phyloP scores from a whole-genome alignment of 2,329 filamentous ascomycete species.

The Annulohypoxylon truncatum region DNA sequence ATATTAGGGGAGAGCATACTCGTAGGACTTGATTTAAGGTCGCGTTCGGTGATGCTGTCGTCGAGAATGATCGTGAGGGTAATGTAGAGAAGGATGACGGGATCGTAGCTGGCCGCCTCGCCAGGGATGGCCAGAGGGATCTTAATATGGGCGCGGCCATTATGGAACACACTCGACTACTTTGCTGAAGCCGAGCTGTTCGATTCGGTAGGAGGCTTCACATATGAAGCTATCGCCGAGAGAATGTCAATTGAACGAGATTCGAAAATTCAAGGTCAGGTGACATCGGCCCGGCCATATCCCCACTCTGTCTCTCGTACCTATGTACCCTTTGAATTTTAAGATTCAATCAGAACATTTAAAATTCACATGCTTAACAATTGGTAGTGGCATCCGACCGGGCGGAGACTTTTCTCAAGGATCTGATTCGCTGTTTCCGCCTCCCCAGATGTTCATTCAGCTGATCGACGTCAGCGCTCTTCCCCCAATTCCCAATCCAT shows the following conservation, averaged over 20 bases:
- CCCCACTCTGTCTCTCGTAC: constrained; percentile 11
- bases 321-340: background rate
- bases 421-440: constrained; percentile 24
- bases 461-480: constrained; percentile 35
- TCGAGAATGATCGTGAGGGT: constrained; percentile 64
- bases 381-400: constrained; percentile 17
- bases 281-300: constrained; percentile 35
- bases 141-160: constrained; percentile 50
- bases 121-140: constrained; percentile 47
- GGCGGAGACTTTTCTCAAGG: background rate
- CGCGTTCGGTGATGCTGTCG: constrained; percentile 66
- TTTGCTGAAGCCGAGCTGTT: constrained; percentile 6
- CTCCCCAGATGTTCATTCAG: constrained; percentile 15
- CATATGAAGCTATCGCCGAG: background rate
- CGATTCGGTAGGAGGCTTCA: background rate
- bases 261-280: constrained; percentile 37
- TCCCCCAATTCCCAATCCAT: constrained; percentile 18
- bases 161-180: constrained; percentile 10
- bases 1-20: constrained; percentile 49
- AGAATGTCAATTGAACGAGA: constrained; percentile 19
- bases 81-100: constrained; percentile 41
- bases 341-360: too few species aligned
- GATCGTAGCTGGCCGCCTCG: constrained; percentile 50
- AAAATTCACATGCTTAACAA: constrained; percentile 27
- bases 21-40: constrained; percentile 80